These are phyloP conservation scores for Ochetophila trinervis DNA, from an alignment of 306 rosid species.

Conservation along the genomic window DNA sequence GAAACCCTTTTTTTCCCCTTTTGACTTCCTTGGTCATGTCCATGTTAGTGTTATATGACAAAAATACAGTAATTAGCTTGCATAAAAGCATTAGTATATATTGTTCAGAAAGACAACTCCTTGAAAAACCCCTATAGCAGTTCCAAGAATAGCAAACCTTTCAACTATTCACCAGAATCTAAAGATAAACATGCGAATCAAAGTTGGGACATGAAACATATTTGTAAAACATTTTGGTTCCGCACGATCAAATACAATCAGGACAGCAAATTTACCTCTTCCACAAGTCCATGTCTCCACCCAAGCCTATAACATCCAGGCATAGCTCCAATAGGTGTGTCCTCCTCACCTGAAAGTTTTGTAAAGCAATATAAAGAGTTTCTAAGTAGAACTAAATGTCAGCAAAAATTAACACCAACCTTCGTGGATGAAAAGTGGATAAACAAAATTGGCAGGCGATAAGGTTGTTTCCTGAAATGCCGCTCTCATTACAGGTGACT, in stretches of 20 bases:
- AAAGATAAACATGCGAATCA: no score
- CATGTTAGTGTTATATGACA: no score
- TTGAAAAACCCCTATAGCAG: no score
- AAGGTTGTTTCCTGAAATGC: conserved; percentile 83
- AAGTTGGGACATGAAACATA: no score
- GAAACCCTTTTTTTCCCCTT: no score
- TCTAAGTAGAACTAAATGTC: neutral
- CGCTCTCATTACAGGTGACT: conserved; percentile 56
- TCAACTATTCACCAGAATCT: no score
- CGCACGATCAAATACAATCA: neutral
- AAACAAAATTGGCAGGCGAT: conserved; percentile 85
- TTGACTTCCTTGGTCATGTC: no score
- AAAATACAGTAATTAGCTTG: no score
- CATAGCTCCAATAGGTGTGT: conserved; percentile 94
- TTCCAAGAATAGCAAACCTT: no score
- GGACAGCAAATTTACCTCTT: conserved; percentile 59
- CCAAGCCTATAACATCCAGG: conserved; percentile 98
- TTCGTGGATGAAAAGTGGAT: conserved; percentile 96
- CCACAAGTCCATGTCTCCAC: conserved; percentile 94
- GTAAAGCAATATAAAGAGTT: neutral
- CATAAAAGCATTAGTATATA: no score
- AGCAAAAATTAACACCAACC: conserved; percentile 36
- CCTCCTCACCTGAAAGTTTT: conserved; percentile 74
- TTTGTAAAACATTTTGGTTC: neutral
- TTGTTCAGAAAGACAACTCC: no score